A percentile compares a stretch with the other conserved stretches of the same genome.
These are phyloP conservation scores for Dactylellina haptotyla DNA, from an alignment of 2,329 filamentous ascomycete genomes.

Conservation along the genomic window DNA sequence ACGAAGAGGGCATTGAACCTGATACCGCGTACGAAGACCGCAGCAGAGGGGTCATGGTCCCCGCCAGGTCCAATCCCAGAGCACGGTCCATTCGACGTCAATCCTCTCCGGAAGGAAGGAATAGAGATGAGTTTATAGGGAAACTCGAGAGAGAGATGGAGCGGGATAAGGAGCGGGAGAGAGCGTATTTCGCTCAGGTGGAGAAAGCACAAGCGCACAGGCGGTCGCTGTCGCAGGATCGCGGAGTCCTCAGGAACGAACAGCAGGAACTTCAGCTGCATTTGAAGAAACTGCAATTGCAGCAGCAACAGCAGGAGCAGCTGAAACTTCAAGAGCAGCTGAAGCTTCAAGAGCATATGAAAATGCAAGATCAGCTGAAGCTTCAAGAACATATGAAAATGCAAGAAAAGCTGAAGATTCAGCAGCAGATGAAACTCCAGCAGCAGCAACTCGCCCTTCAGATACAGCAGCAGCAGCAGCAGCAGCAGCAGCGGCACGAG, in stretches of 20 bases:
- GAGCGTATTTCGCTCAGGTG: conserved; percentile 26
- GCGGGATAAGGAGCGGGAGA: conserved; percentile 1
- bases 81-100: conserved; percentile 23
- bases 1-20: conserved; percentile 42
- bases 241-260: not conserved
- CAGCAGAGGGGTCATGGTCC: conserved; percentile 31
- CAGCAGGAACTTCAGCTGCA: not conserved
- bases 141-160: conserved; percentile 5
- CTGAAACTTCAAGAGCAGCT: too few relatives aligned
- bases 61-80: conserved; percentile 29
- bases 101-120: conserved; percentile 31
- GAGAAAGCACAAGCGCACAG: conserved; percentile 32
- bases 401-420: too few relatives aligned
- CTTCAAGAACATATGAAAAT: too few relatives aligned
- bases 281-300: not conserved
- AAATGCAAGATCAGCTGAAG: too few relatives aligned
- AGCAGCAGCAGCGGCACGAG: conserved; percentile 14
- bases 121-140: conserved; percentile 28
- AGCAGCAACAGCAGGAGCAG: conserved; percentile 5
- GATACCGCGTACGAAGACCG: conserved; percentile 26
- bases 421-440: not conserved
- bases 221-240: conserved; percentile 43
- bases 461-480: not conserved
- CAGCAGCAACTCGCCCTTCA: too few relatives aligned
- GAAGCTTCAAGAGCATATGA: too few relatives aligned